Conservation (phyloP, 495 filamentous ascomycete genomes). For the Penicillium manginii region DNA sequence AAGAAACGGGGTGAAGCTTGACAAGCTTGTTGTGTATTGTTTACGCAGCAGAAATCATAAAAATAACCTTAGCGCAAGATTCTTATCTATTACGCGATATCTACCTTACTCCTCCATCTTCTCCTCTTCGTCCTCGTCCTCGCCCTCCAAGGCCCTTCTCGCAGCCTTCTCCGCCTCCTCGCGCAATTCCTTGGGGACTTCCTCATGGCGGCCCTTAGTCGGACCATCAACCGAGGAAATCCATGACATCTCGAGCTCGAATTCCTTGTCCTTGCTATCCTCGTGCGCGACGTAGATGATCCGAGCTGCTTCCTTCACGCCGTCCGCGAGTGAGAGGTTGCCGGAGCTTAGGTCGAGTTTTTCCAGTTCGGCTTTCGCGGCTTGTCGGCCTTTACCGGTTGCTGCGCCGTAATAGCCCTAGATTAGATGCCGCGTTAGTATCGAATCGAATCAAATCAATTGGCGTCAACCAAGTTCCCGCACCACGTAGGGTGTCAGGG, state of each 20-base stretch:
- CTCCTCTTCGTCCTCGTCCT: conserved; percentile 76
- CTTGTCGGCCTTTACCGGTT: conserved; percentile 93
- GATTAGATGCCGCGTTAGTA: too few relatives aligned
- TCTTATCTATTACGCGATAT: conserved; percentile 19
- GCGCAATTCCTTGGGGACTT: conserved; percentile 83
- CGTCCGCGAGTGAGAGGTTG: conserved; percentile 78
- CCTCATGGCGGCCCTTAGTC: conserved; percentile 88
- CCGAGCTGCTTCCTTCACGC: conserved; percentile 91
- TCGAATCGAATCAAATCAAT: too few relatives aligned
- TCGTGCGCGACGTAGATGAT: conserved; percentile 98
- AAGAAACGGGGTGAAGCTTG: too few relatives aligned
- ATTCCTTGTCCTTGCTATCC: conserved; percentile 98
- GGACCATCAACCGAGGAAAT: conserved; percentile 79
- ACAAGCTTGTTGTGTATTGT: too few relatives aligned
- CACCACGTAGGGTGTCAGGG: too few relatives aligned
- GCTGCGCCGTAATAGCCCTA: conserved; percentile 97
- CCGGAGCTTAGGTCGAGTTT: conserved; percentile 86
- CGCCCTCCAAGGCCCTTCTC: conserved; percentile 69
- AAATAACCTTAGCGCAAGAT: conserved; percentile 21
- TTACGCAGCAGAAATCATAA: too few relatives aligned
- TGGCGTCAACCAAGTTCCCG: too few relatives aligned
- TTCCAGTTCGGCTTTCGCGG: conserved; percentile 96
- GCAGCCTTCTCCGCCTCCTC: conserved; percentile 90
- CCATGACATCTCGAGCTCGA: conserved; percentile 99
- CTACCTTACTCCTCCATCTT: conserved; percentile 79